Percentiles rank a stretch among this genome's conserved stretches.
Conservation (phyloP, 805 yeast species). For the Zygosaccharomyces rouxii region DNA sequence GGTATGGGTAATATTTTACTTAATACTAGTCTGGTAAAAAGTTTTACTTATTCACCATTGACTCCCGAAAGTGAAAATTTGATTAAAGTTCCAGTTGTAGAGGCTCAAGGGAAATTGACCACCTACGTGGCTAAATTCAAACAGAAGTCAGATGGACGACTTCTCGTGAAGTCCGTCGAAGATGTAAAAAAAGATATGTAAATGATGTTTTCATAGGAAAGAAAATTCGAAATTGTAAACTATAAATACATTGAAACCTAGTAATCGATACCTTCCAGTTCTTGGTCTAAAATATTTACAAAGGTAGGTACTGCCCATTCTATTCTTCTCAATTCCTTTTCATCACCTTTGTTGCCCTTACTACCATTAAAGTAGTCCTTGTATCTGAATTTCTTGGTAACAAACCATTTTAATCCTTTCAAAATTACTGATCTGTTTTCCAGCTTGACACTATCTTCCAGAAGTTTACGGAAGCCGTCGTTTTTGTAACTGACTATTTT, state of each 20-base stretch:
- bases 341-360: slow-evolving; percentile 20
- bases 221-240: slow-evolving; percentile 2
- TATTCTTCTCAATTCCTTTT: slow-evolving; percentile 32
- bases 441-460: slow-evolving; percentile 21
- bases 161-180: slow-evolving; percentile 30
- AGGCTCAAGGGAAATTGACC: slow-evolving; percentile 51
- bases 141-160: slow-evolving; percentile 36
- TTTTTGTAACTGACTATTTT: slow-evolving; percentile 30
- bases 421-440: slow-evolving; percentile 28
- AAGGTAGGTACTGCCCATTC: slow-evolving; percentile 29
- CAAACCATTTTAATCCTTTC: slow-evolving; percentile 35
- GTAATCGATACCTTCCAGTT: slow-evolving; percentile 14
- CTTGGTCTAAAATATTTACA: slow-evolving; percentile 12
- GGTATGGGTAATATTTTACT: slow-evolving; percentile 78
- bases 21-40: slow-evolving; percentile 57
- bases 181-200: slow-evolving; percentile 34
- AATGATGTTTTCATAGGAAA: slow-evolving; percentile 6
- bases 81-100: slow-evolving; percentile 63
- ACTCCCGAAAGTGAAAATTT: slow-evolving; percentile 55
- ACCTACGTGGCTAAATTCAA: slow-evolving; percentile 75
- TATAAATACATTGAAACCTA: slow-evolving; percentile 7
- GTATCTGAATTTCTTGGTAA: slow-evolving; percentile 27
- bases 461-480: slow-evolving; percentile 24
- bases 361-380: slow-evolving; percentile 20
- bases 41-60: slow-evolving; percentile 54